phyloP scores from a whole-genome alignment of 164 flowering plant genomes.

The Sedum album region DNA sequence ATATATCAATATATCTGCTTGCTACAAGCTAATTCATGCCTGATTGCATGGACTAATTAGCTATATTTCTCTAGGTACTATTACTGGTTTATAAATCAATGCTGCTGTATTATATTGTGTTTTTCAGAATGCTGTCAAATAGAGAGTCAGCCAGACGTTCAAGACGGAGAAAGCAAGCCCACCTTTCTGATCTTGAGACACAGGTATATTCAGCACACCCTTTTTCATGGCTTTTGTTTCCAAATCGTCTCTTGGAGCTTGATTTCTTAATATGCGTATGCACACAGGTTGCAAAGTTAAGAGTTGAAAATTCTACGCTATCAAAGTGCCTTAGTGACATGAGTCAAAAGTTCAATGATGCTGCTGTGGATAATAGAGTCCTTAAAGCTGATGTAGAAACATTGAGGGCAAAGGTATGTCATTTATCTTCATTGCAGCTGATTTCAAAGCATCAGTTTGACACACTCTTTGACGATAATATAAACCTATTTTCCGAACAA shows the following conservation, averaged over 20 bases:
- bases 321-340: constrained; percentile 67
- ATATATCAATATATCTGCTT: not conserved
- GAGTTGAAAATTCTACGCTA: constrained; percentile 68
- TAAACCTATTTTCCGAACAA: not conserved
- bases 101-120: not conserved
- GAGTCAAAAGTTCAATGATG: constrained; percentile 74
- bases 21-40: not conserved
- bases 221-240: not conserved
- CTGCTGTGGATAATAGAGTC: constrained; percentile 94
- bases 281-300: constrained; percentile 60
- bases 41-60: not conserved
- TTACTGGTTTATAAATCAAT: not conserved
- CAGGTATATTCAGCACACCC: constrained; percentile 24
- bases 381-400: constrained; percentile 97
- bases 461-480: not conserved
- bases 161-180: constrained; percentile 95
- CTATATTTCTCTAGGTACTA: not conserved
- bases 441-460: not conserved
- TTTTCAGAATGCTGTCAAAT: constrained; percentile 87
- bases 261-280: constrained; percentile 1
- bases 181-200: constrained; percentile 84
- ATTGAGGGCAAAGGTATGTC: constrained; percentile 82
- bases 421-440: not conserved
- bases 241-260: constrained; percentile 2
- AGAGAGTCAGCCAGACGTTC: constrained; percentile 96